Conservation (phyloP, 495 filamentous ascomycete species). For the Recurvomyces mirabilis region DNA sequence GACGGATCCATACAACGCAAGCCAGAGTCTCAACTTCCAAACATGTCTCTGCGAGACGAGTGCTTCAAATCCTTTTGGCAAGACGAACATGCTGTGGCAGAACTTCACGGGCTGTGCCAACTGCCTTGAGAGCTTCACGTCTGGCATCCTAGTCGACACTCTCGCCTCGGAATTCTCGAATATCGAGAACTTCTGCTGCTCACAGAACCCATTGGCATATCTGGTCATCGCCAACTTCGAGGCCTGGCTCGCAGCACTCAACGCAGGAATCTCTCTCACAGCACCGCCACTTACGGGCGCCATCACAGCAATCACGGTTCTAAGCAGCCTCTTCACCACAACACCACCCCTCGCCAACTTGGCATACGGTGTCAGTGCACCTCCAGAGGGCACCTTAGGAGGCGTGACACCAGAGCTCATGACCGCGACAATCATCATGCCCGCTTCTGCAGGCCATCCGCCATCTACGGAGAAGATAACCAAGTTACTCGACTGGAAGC, state of each 20-base stretch:
- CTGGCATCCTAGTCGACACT: neutral
- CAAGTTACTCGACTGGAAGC: neutral
- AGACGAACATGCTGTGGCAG: conserved; percentile 2
- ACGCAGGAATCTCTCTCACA: neutral
- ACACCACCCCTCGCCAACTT: conserved; percentile 9
- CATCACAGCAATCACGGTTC: neutral
- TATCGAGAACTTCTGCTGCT: conserved; percentile 11
- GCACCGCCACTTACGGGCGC: neutral
- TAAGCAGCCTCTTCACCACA: conserved; percentile 4
- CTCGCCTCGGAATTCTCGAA: neutral
- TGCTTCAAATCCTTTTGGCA: neutral
- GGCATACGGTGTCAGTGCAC: conserved; percentile 5
- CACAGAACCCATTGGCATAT: conserved; percentile 2
- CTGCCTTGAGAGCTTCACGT: neutral
- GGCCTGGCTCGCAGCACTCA: neutral
- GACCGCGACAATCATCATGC: neutral
- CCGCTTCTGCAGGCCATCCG: neutral
- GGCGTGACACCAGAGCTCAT: conserved; percentile 5
- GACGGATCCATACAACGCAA: conserved; percentile 5
- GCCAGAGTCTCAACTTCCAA: conserved; percentile 5
- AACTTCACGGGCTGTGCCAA: conserved; percentile 9
- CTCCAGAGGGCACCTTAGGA: conserved; percentile 1
- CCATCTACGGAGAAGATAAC: neutral
- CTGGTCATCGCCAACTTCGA: neutral
- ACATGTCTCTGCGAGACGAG: conserved; percentile 5